A percentile compares a stretch with the other conserved stretches of the same genome.
Evolutionary conservation across 345 rosid genomes (phyloP).

Genomic region (Aquilaria sinensis): DNA sequence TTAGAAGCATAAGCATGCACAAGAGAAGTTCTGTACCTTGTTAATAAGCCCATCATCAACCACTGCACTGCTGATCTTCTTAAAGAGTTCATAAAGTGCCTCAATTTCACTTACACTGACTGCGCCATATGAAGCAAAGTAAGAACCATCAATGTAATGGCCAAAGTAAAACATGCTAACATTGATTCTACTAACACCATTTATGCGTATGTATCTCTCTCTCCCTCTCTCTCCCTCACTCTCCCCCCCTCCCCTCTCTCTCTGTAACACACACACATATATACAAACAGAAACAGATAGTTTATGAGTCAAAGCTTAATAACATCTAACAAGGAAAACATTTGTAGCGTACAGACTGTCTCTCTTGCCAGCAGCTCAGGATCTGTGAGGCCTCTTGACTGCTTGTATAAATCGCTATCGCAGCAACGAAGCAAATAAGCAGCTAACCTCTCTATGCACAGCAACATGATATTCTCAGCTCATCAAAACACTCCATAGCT

Average conservation of each 20-base stretch:
- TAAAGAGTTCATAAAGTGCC: constrained; percentile 96
- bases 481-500: constrained; percentile 84
- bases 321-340: constrained; percentile 7
- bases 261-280: background rate
- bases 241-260: too few relatives aligned
- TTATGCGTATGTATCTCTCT: too few relatives aligned
- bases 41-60: constrained; percentile 95
- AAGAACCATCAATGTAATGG: constrained; percentile 15
- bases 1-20: constrained; percentile 1
- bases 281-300: background rate
- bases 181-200: background rate
- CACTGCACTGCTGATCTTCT: constrained; percentile 99
- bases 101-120: constrained; percentile 99
- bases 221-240: too few relatives aligned
- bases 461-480: constrained; percentile 66
- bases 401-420: constrained; percentile 72
- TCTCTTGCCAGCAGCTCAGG: constrained; percentile 94
- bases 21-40: constrained; percentile 42
- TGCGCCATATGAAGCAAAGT: constrained; percentile 31
- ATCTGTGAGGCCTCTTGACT: constrained; percentile 78
- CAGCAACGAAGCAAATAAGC: constrained; percentile 67
- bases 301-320: background rate
- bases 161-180: background rate
- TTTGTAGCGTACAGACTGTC: constrained; percentile 73
- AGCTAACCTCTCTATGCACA: constrained; percentile 75